phyloP scores from a whole-genome alignment of 192 early-diverging fungal genomes.

The Backusella sp. region DNA sequence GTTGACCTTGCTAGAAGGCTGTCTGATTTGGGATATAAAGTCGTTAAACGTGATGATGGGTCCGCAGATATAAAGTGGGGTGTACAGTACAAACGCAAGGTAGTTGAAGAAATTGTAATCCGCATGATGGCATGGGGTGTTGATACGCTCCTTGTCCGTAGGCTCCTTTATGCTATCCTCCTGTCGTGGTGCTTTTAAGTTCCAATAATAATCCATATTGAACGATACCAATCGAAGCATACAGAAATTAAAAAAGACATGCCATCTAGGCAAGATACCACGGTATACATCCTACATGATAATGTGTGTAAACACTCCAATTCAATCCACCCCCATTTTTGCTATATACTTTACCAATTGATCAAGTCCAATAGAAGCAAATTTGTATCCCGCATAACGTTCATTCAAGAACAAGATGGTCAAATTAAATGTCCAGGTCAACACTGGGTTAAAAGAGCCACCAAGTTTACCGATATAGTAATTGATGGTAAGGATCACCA shows the following conservation, averaged over 20 bases:
- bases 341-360: not conserved
- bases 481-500: slow-evolving; percentile 59
- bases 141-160: slow-evolving; percentile 62
- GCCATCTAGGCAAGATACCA: slow-evolving; percentile 82
- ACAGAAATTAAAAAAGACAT: slow-evolving; percentile 85
- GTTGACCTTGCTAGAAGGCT: not conserved
- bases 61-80: slow-evolving; percentile 90
- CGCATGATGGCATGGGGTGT: slow-evolving; percentile 43
- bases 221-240: slow-evolving; percentile 91
- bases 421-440: slow-evolving; percentile 84
- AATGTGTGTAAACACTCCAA: not conserved
- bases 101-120: slow-evolving; percentile 85
- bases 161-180: slow-evolving; percentile 12
- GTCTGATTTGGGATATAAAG: slow-evolving; percentile 75
- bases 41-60: slow-evolving; percentile 96
- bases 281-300: slow-evolving; percentile 53
- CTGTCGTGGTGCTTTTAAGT: slow-evolving; percentile 17
- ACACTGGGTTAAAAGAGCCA: slow-evolving; percentile 53
- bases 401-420: slow-evolving; percentile 80
- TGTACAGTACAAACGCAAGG: slow-evolving; percentile 80
- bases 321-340: not conserved
- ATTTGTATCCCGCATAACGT: slow-evolving; percentile 71
- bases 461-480: slow-evolving; percentile 61
- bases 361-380: slow-evolving; percentile 25
- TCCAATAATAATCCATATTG: slow-evolving; percentile 93